A percentile compares a stretch with the other conserved stretches of the same genome.
Evolutionary conservation across 164 flowering plant genomes (phyloP).

Genomic region (Tetracentron sinense): DNA sequence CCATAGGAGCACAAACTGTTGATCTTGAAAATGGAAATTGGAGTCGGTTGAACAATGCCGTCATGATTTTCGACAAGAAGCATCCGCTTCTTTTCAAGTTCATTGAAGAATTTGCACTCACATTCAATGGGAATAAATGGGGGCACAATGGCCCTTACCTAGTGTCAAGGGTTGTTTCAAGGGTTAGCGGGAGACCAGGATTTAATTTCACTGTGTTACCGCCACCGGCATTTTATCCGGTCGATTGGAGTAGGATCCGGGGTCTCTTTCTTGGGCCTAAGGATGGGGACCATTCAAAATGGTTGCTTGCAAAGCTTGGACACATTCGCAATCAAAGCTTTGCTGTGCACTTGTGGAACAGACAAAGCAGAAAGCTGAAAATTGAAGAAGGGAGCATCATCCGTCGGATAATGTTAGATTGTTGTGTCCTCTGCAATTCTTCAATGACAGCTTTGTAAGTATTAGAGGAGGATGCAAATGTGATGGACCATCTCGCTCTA

Average conservation of each 20-base stretch:
- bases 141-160: slow-evolving; percentile 95
- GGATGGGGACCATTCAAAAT: slow-evolving; percentile 33
- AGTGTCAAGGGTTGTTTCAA: slow-evolving; percentile 80
- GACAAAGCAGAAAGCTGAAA: slow-evolving; percentile 47
- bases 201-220: slow-evolving; percentile 66
- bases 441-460: slow-evolving; percentile 23
- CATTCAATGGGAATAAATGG: slow-evolving; percentile 91
- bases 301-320: slow-evolving; percentile 46
- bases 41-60: slow-evolving; percentile 91
- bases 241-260: slow-evolving; percentile 62
- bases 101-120: slow-evolving; percentile 77
- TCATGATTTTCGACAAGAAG: slow-evolving; percentile 71
- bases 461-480: background rate
- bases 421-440: slow-evolving; percentile 51
- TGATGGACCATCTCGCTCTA: background rate
- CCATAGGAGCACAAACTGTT: slow-evolving; percentile 73
- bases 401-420: slow-evolving; percentile 27
- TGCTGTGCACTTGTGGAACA: slow-evolving; percentile 85
- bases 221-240: slow-evolving; percentile 77
- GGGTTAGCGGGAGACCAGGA: slow-evolving; percentile 36
- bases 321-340: slow-evolving; percentile 46
- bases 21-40: slow-evolving; percentile 55
- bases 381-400: slow-evolving; percentile 77
- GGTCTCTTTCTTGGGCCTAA: slow-evolving; percentile 47
- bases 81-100: slow-evolving; percentile 72